Evolutionary conservation across 2,329 filamentous ascomycete species (phyloP).

Genomic region (Madurella fahalii): DNA sequence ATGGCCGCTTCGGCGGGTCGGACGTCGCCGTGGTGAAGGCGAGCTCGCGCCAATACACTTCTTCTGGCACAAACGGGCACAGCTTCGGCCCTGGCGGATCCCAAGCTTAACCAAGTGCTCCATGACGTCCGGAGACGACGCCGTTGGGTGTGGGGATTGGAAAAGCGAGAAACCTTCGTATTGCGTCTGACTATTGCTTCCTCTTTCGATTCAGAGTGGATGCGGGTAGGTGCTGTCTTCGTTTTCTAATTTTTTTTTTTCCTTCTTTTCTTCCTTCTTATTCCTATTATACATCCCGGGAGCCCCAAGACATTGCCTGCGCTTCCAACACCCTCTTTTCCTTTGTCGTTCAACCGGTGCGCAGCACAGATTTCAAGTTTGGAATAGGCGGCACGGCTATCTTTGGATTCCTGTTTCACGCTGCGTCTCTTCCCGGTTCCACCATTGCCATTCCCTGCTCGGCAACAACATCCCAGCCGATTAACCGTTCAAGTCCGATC

Average conservation of each 20-base stretch:
- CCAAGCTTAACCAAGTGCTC: no score
- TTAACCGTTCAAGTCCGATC: slow-evolving; percentile 1
- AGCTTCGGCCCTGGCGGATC: no score
- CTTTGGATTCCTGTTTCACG: slow-evolving; percentile 4
- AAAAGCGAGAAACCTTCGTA: not conserved
- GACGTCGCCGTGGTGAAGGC: no score
- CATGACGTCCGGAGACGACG: no score
- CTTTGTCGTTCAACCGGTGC: not conserved
- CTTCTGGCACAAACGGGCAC: no score
- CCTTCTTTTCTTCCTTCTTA: no score
- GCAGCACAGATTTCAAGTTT: no score
- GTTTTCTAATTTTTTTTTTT: not conserved
- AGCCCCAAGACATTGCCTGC: not conserved
- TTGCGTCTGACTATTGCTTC: slow-evolving; percentile 7
- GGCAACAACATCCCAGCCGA: not conserved
- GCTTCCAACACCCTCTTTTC: not conserved
- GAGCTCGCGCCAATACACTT: no score
- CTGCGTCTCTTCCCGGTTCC: not conserved
- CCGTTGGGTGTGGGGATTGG: no score
- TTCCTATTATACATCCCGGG: not conserved
- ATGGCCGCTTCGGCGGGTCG: no score
- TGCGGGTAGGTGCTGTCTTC: not conserved
- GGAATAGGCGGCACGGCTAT: not conserved
- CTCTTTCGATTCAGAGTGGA: not conserved
- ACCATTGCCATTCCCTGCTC: slow-evolving; percentile 2